Evolutionary conservation across 306 rosid species (phyloP).

Genomic region (Cicer chorassanicum): DNA sequence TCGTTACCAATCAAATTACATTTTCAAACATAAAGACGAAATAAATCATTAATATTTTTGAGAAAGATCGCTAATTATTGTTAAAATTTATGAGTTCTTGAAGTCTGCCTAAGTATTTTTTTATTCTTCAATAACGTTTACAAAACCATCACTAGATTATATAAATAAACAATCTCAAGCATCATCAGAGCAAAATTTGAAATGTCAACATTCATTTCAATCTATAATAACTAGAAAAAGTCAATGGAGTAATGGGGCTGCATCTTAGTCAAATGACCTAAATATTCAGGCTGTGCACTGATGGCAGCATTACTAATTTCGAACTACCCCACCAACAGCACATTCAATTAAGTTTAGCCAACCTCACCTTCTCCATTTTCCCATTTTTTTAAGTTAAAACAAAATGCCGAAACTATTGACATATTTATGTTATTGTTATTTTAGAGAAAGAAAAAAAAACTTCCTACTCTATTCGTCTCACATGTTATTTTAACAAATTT

Average conservation of each 20-base stretch:
- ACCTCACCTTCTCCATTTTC: conserved; percentile 17
- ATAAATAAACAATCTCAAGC: conserved; percentile 23
- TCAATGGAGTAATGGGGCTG: conserved; percentile 49
- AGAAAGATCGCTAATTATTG: no score
- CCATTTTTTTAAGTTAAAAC: neutral
- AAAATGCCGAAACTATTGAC: conserved; percentile 42
- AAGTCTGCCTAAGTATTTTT: no score
- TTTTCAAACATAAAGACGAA: no score
- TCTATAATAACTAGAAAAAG: conserved; percentile 34
- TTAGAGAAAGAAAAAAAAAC: no score
- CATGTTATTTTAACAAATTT: no score
- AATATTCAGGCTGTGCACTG: conserved; percentile 53
- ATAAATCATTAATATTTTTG: no score
- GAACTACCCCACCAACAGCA: conserved; percentile 68
- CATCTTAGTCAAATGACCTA: conserved; percentile 52
- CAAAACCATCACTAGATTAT: neutral
- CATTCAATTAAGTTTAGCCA: conserved; percentile 48
- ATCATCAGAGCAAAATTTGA: conserved; percentile 35
- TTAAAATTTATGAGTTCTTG: no score
- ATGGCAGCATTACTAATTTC: conserved; percentile 54
- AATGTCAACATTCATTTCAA: conserved; percentile 44
- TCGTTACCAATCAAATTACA: no score
- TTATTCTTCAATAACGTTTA: neutral
- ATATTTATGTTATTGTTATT: no score
- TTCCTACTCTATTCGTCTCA: no score